Base-by-base conservation (phyloP, 805 yeast species). In the Candida ascalaphidarum region DNA sequence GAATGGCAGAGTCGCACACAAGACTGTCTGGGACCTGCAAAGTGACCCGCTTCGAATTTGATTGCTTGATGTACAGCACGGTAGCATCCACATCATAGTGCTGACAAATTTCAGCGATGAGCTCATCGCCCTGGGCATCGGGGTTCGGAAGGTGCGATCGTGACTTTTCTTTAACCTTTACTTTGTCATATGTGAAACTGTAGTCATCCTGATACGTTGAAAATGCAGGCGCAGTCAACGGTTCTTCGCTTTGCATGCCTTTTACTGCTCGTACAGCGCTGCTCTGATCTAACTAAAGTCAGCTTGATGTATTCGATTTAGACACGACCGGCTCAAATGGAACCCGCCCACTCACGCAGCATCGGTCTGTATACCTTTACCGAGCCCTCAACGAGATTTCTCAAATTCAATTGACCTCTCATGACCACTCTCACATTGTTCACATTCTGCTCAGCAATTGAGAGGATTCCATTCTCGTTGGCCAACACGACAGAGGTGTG, bases 1-100 rank as follows among this genome's bases (percentile, higher is more conserved):
- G 72, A 12, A 76, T 64, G 1, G 89, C 74, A 1, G 96, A 77
- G 49, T 89, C 96, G 22, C 76, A 65, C 1, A 92, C 71, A 21
- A 88, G 56, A 4, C 57, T 34, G 50, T 94, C 98, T 0, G 97
- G 97, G 39, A 92, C 89, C 54, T 92, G 98, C 18, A 92, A 58
- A 0, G 97, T 86, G 2, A 88, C 68, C 15, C 67, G 61, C 25
- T 50, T 54, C n/a, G n/a, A n/a, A n/a, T n/a, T n/a, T n/a, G n/a
- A n/a, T n/a, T n/a, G n/a, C n/a, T n/a, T n/a, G n/a, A n/a, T n/a
- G 49, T 56, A 77, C 19, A 43, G 49, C 8, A 6, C 10, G 8
- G 12, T 21, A 2, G 20, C 27, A 4, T 46, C 44, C 3, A 45
- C 44, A 17, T 45, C 48, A 41, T 77, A 75, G 1, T 67, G 54